phyloP scores from a whole-genome alignment of 805 yeast species.

The Vanderwaltozyma polyspora region DNA sequence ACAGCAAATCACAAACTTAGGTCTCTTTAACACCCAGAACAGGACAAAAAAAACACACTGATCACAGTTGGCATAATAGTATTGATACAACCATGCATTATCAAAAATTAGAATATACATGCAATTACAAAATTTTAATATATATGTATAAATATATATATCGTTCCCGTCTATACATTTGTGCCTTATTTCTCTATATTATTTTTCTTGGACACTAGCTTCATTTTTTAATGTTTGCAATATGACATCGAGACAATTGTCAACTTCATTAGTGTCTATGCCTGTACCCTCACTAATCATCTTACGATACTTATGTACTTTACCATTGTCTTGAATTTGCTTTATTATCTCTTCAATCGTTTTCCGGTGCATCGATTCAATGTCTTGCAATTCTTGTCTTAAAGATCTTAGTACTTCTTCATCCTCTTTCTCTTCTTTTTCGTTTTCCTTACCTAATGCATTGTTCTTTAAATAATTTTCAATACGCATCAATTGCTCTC shows the following conservation, averaged over 20 bases:
- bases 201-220: too few relatives aligned
- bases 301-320: conserved; percentile 56
- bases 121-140: too few relatives aligned
- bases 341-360: conserved; percentile 29
- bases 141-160: too few relatives aligned
- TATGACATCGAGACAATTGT: conserved; percentile 53
- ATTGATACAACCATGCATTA: too few relatives aligned
- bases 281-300: conserved; percentile 61
- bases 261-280: conserved; percentile 55
- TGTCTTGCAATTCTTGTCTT: conserved; percentile 27
- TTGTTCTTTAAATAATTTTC: conserved; percentile 3
- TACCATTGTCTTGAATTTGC: conserved; percentile 31
- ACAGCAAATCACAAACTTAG: too few relatives aligned
- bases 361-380: conserved; percentile 33
- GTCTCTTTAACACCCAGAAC: too few relatives aligned
- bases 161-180: too few relatives aligned
- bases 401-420: conserved; percentile 15
- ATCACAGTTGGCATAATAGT: too few relatives aligned
- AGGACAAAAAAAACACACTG: too few relatives aligned
- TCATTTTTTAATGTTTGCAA: conserved; percentile 19
- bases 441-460: conserved; percentile 5
- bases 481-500: conserved; percentile 20
- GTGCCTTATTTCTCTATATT: too few relatives aligned
- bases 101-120: too few relatives aligned
- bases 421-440: conserved; percentile 9